Conservation (phyloP, 768 basidiomycete species). For the Crassisporium funariophilum region DNA sequence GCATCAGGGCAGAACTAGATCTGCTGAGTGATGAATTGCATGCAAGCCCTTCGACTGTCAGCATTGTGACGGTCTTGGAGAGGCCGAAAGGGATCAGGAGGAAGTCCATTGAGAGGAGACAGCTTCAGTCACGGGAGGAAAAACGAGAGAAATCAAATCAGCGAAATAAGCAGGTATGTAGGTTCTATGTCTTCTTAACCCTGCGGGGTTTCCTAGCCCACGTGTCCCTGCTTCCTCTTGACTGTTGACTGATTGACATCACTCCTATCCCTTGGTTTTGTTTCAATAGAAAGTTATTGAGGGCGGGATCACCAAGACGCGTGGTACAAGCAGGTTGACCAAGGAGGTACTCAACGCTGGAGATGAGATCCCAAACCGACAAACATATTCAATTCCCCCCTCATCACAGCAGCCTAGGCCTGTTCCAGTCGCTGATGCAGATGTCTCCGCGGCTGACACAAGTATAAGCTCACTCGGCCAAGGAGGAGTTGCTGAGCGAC, state of each 20-base stretch:
- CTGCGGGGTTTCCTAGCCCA: background rate
- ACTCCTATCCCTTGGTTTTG: slow-evolving; percentile 9
- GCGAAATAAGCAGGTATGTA: slow-evolving; percentile 19
- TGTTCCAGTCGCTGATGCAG: slow-evolving; percentile 16
- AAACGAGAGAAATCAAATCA: slow-evolving; percentile 12
- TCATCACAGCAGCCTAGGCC: slow-evolving; percentile 9
- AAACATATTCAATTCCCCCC: slow-evolving; percentile 10
- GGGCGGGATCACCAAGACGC: slow-evolving; percentile 30
- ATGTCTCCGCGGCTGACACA: slow-evolving; percentile 16
- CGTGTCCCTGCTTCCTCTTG: slow-evolving; percentile 5
- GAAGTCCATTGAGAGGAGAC: slow-evolving; percentile 19
- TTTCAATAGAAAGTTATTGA: slow-evolving; percentile 24
- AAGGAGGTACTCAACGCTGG: slow-evolving; percentile 5
- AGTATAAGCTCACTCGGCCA: slow-evolving; percentile 30
- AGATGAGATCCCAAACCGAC: slow-evolving; percentile 1
- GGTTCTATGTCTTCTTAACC: slow-evolving; percentile 7
- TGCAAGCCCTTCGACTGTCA: slow-evolving; percentile 9
- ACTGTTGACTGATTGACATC: slow-evolving; percentile 21
- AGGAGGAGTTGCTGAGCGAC: slow-evolving; percentile 45
- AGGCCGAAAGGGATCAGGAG: slow-evolving; percentile 15
- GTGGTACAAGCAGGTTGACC: slow-evolving; percentile 3
- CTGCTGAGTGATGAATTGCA: slow-evolving; percentile 22
- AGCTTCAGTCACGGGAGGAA: slow-evolving; percentile 6
- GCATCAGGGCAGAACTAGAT: slow-evolving; percentile 29
- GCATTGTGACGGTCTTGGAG: slow-evolving; percentile 6